Evolutionary conservation across 257 asterid genomes (phyloP).

Genomic region (Nicotiana paniculata): DNA sequence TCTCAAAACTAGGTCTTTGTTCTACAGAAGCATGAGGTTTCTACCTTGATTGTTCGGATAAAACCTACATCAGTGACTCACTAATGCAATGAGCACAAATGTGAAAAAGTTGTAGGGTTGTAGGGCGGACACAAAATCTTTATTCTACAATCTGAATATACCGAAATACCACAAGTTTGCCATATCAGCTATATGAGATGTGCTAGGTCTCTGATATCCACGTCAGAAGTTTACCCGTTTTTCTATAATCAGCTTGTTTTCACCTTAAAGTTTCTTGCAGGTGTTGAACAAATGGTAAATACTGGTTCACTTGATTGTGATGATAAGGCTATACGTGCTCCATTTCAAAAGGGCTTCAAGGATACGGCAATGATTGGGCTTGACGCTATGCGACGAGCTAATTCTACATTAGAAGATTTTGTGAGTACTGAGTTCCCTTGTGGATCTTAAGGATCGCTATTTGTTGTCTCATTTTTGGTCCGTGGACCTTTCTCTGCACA

Average conservation of each 20-base stretch:
- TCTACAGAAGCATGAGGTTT: background rate
- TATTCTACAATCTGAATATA: background rate
- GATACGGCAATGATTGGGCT: slow-evolving; percentile 56
- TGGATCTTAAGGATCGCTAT: background rate
- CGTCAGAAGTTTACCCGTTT: background rate
- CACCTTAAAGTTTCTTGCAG: slow-evolving; percentile 28
- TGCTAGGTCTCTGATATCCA: background rate
- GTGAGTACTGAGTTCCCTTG: slow-evolving; percentile 40
- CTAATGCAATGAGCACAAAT: background rate
- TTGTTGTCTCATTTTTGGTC: background rate
- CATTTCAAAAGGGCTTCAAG: slow-evolving; percentile 12
- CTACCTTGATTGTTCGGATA: background rate
- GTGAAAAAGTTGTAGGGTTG: background rate
- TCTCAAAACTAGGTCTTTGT: background rate
- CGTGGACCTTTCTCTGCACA: background rate
- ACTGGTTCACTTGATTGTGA: slow-evolving; percentile 17
- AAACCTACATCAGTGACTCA: background rate
- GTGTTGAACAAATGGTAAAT: slow-evolving; percentile 23
- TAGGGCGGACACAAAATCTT: background rate
- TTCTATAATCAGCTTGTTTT: background rate
- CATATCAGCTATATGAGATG: background rate
- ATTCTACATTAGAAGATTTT: slow-evolving; percentile 92
- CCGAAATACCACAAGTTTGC: background rate
- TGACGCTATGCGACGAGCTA: slow-evolving; percentile 77
- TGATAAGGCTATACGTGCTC: slow-evolving; percentile 22